Conservation (phyloP, 768 basidiomycete genomes). For the Agaricus blazei region DNA sequence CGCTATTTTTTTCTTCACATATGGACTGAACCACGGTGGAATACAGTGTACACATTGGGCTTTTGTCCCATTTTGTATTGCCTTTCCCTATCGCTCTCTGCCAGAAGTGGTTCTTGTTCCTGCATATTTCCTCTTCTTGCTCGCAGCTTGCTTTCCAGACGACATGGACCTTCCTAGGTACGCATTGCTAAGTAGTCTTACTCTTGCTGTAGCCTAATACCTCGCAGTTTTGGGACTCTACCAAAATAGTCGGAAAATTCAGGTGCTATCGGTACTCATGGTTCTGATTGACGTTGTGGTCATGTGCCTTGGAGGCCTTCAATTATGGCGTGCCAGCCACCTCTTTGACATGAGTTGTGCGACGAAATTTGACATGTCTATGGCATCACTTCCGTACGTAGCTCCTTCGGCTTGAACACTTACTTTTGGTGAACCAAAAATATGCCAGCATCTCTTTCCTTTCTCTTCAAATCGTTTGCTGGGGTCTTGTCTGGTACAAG, state of each 20-base stretch:
- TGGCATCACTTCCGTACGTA: background rate
- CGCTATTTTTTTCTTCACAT: too few species aligned
- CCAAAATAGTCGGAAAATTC: background rate
- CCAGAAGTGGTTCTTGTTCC: slow-evolving; percentile 1
- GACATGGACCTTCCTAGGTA: background rate
- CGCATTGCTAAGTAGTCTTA: background rate
- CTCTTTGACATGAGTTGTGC: background rate
- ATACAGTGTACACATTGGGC: background rate
- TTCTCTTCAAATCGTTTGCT: background rate
- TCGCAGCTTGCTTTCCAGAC: background rate
- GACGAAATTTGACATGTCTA: background rate
- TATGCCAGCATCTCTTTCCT: background rate
- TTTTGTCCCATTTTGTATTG: background rate
- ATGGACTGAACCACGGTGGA: background rate
- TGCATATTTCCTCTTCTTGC: background rate
- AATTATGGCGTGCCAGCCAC: background rate
- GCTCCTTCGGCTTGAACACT: background rate
- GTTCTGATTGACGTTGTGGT: background rate
- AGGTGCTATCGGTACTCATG: background rate
- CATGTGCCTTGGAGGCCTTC: background rate
- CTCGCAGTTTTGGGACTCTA: background rate
- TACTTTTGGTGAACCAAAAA: background rate
- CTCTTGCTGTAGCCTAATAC: background rate
- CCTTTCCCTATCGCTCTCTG: background rate
- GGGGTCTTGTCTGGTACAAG: background rate